These are phyloP conservation scores for Scenedesmus sp. DNA, from an alignment of 163 green algal genomes.

Conservation along the genomic window DNA sequence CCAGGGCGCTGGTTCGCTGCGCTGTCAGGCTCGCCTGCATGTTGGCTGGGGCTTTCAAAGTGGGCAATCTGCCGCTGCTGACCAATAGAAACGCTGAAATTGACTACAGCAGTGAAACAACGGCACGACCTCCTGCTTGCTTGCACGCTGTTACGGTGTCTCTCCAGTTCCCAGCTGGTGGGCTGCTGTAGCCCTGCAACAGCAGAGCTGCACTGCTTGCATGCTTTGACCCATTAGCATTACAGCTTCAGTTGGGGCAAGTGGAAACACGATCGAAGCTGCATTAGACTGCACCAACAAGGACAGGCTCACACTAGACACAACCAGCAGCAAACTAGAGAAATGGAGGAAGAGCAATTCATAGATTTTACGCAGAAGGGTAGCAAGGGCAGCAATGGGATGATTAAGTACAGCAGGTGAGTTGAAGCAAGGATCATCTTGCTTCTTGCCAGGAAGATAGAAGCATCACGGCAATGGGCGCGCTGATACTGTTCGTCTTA, in stretches of 20 bases:
- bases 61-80: neutral
- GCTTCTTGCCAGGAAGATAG: neutral
- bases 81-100: neutral
- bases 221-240: neutral
- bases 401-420: conserved; percentile 33
- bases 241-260: neutral
- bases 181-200: neutral
- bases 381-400: conserved; percentile 10
- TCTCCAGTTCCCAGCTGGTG: neutral
- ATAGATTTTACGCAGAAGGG: conserved; percentile 26
- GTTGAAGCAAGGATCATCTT: conserved; percentile 8
- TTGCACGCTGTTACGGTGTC: neutral
- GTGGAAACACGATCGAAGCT: neutral
- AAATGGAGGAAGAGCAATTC: conserved; percentile 45
- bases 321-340: neutral
- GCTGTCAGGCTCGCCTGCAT: conserved; percentile 10
- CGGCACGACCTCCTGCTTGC: neutral
- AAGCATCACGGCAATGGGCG: too few species aligned
- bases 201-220: neutral
- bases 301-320: neutral
- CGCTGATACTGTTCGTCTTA: neutral
- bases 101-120: neutral
- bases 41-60: neutral
- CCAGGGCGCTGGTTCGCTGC: neutral
- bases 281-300: neutral